Percentiles rank a stretch among this genome's conserved stretches.
Evolutionary conservation across 805 yeast genomes (phyloP).

Genomic region (Dipodascus geniculatus): DNA sequence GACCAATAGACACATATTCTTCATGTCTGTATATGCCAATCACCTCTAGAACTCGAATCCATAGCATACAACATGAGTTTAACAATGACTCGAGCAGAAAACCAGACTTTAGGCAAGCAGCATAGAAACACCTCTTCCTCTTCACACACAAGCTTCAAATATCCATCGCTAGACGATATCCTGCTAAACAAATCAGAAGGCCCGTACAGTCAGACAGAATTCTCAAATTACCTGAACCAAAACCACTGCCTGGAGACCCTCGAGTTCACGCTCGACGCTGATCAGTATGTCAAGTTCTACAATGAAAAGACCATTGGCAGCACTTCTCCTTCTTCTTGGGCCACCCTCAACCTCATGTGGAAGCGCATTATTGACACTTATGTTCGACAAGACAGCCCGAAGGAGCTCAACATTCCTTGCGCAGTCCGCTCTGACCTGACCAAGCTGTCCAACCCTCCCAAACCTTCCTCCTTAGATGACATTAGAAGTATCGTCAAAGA

Average conservation of each 20-base stretch:
- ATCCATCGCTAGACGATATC: conserved; percentile 22
- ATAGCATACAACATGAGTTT: background rate
- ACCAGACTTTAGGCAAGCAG: background rate
- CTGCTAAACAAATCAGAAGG: conserved; percentile 14
- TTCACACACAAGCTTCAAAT: conserved; percentile 1
- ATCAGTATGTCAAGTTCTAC: conserved; percentile 13
- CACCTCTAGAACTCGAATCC: background rate
- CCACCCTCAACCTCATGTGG: conserved; percentile 14
- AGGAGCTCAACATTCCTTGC: conserved; percentile 23
- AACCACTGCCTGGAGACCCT: conserved; percentile 24
- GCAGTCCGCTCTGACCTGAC: conserved; percentile 17
- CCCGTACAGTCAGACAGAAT: conserved; percentile 22
- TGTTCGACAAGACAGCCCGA: conserved; percentile 16
- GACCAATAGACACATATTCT: too few species aligned
- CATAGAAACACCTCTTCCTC: conserved; percentile 2
- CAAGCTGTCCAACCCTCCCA: conserved; percentile 11
- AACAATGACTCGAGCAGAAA: background rate
- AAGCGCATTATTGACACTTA: conserved; percentile 19
- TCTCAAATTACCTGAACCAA: conserved; percentile 19
- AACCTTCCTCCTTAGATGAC: conserved; percentile 11
- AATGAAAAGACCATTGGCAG: background rate
- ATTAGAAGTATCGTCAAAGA: conserved; percentile 18
- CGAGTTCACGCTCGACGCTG: conserved; percentile 22
- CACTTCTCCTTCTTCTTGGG: conserved; percentile 1
- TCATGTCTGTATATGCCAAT: background rate